Conservation (phyloP, 176 grass and related monocot species). For the Lolium perenne region DNA sequence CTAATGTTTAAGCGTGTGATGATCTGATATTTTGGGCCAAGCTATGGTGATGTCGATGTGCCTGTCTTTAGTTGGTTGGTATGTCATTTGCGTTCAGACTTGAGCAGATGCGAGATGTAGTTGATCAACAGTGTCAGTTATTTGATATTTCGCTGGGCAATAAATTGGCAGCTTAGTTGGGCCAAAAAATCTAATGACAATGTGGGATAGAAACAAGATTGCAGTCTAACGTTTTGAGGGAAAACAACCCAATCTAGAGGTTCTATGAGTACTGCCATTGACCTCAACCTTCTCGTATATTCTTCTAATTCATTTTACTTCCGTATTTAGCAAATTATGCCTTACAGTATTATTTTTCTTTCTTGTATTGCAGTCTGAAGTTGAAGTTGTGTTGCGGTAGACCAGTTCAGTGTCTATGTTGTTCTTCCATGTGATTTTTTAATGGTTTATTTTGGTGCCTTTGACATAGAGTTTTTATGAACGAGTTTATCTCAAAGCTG, state of each 20-base stretch:
- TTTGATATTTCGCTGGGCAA: constrained; percentile 18
- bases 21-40: constrained; percentile 46
- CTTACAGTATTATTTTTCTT: background rate
- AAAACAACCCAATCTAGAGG: background rate
- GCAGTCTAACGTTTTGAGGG: background rate
- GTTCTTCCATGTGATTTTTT: background rate
- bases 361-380: background rate
- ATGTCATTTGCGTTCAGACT: constrained; percentile 40
- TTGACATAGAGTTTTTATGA: background rate
- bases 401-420: background rate
- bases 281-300: background rate
- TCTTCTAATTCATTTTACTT: background rate
- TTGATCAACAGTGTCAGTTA: constrained; percentile 31
- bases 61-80: constrained; percentile 44
- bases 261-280: background rate
- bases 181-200: background rate
- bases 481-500: constrained; percentile 13
- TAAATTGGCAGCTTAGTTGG: constrained; percentile 16
- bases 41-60: constrained; percentile 42
- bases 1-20: background rate
- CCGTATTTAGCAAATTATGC: background rate
- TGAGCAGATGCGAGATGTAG: background rate
- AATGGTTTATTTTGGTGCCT: constrained; percentile 7
- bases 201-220: constrained; percentile 1
- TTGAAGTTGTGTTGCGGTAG: background rate